Conservation (phyloP, 768 basidiomycete genomes). For the Mycena haematopus region DNA sequence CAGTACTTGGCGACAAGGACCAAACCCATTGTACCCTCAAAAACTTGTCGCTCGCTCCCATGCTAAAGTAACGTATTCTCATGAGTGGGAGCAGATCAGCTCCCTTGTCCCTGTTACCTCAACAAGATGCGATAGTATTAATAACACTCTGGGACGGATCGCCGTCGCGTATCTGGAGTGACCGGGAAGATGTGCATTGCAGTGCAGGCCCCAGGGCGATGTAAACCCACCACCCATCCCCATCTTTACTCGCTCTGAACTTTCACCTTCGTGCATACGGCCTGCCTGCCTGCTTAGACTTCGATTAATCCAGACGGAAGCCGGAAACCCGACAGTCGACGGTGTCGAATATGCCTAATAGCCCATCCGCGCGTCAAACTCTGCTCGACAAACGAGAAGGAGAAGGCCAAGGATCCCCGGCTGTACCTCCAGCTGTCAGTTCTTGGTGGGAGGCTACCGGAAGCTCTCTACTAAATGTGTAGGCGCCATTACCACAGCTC, state of each 20-base stretch:
- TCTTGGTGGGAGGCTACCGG: background rate
- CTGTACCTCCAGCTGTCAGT: background rate
- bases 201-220: background rate
- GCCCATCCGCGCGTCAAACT: no score
- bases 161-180: background rate
- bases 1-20: no score
- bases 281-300: background rate
- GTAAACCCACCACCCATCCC: background rate
- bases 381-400: no score
- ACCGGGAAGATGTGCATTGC: conserved; percentile 3
- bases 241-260: background rate
- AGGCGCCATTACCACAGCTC: background rate
- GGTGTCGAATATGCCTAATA: background rate
- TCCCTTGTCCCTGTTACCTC: background rate
- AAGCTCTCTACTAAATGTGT: background rate
- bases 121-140: background rate
- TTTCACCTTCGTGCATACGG: background rate
- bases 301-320: no score
- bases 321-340: background rate
- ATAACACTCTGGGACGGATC: background rate
- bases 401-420: no score
- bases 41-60: background rate
- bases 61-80: background rate
- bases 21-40: no score
- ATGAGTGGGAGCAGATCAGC: background rate